phyloP scores from a whole-genome alignment of 768 basidiomycete genomes.

The Boletus rufocinnamomeus region DNA sequence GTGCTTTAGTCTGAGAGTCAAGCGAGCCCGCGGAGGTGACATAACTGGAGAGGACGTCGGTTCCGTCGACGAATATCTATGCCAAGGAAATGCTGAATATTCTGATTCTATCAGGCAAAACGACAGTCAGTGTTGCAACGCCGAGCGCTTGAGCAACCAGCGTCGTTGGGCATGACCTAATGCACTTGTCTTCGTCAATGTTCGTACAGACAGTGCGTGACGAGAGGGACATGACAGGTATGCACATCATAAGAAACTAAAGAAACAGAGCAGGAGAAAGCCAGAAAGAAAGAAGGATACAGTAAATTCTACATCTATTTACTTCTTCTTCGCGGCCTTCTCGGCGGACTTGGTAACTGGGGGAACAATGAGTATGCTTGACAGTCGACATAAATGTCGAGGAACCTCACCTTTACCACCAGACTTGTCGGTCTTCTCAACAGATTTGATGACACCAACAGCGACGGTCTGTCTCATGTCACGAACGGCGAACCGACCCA shows the following conservation, averaged over 20 bases:
- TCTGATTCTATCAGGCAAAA: too few species aligned
- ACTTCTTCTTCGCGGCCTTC: constrained; percentile 96
- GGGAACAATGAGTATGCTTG: constrained; percentile 17
- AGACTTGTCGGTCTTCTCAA: constrained; percentile 91
- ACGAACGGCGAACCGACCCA: constrained; percentile 99
- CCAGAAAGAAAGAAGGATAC: constrained; percentile 58
- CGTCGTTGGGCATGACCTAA: constrained; percentile 20
- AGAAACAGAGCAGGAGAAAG: constrained; percentile 42
- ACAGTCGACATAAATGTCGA: neutral
- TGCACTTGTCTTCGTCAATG: constrained; percentile 42
- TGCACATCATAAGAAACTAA: constrained; percentile 31
- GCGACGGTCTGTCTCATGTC: constrained; percentile 99
- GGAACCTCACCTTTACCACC: constrained; percentile 74
- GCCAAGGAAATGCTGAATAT: neutral
- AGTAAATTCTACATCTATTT: constrained; percentile 76
- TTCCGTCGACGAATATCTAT: neutral
- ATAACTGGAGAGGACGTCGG: too few species aligned
- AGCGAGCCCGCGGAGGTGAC: too few species aligned
- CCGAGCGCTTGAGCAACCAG: neutral
- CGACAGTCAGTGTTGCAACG: neutral
- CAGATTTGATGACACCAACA: constrained; percentile 97
- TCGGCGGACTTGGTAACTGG: constrained; percentile 92
- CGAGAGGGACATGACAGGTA: constrained; percentile 38
- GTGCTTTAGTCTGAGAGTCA: too few species aligned
- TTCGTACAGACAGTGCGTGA: constrained; percentile 50